These are phyloP conservation scores for Rubia tinctorum DNA, from an alignment of 305 asterid species.

Conservation along the genomic window DNA sequence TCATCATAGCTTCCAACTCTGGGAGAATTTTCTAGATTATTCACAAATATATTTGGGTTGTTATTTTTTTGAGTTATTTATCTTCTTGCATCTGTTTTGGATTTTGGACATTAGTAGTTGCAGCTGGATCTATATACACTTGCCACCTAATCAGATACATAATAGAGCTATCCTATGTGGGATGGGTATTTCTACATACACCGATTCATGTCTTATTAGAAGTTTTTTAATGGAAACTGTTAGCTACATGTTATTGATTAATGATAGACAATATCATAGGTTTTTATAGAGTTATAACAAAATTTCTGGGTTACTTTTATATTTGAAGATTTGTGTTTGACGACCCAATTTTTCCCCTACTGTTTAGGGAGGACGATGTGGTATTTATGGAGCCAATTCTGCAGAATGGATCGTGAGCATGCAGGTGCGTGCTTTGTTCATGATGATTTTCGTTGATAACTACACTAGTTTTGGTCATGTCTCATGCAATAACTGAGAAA, in stretches of 20 bases:
- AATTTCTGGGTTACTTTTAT: not conserved
- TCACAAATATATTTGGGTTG: not conserved
- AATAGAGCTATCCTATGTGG: not conserved
- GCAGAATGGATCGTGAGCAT: slow-evolving; percentile 71
- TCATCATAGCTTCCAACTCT: not conserved
- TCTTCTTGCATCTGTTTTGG: not conserved
- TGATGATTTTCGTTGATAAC: not conserved
- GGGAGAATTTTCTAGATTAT: not conserved
- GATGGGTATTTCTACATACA: not conserved
- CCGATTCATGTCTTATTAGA: not conserved
- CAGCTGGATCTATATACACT: not conserved
- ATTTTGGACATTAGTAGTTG: not conserved
- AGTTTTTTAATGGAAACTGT: not conserved
- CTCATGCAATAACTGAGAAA: not conserved
- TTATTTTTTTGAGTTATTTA: not conserved
- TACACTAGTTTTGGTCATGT: not conserved
- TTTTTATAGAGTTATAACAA: not conserved
- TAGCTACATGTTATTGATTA: not conserved
- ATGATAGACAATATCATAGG: not conserved
- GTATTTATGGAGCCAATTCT: slow-evolving; percentile 87
- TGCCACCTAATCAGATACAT: not conserved
- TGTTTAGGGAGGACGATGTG: slow-evolving; percentile 68
- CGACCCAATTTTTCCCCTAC: not conserved
- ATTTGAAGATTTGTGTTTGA: not conserved
- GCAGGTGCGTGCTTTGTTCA: slow-evolving; percentile 44